Percentiles rank a stretch among this genome's conserved stretches.
Conservation (phyloP, 78 protist genomes). For the Guillardia theta region DNA sequence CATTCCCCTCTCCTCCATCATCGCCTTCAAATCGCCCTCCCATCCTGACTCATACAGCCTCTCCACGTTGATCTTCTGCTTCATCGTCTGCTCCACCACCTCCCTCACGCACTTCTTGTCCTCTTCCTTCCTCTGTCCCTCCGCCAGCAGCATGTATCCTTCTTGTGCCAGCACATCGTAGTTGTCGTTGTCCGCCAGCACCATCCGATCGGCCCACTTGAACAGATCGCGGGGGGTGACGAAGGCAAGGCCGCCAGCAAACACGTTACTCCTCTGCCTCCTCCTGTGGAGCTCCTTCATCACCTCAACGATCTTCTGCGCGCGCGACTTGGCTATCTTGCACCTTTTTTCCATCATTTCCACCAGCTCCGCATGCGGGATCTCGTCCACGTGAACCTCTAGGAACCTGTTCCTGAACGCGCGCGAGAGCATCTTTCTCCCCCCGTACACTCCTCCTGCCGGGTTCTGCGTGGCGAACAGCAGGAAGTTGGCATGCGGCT, state of each 20-base stretch:
- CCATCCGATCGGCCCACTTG: slow-evolving; percentile 93
- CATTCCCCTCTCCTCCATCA: neutral
- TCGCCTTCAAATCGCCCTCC: neutral
- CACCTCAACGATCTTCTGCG: slow-evolving; percentile 56
- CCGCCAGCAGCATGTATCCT: slow-evolving; percentile 94
- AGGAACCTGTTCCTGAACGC: slow-evolving; percentile 45
- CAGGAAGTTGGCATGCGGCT: slow-evolving; percentile 95
- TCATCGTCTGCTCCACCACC: slow-evolving; percentile 62
- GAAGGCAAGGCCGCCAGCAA: slow-evolving; percentile 85
- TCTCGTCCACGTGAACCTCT: slow-evolving; percentile 89
- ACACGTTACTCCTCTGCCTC: slow-evolving; percentile 67
- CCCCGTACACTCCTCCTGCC: slow-evolving; percentile 98
- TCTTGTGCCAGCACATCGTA: slow-evolving; percentile 82
- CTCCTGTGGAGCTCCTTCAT: slow-evolving; percentile 68
- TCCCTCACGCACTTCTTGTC: slow-evolving; percentile 66
- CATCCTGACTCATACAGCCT: slow-evolving; percentile 35
- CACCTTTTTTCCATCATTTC: slow-evolving; percentile 82
- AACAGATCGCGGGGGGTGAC: slow-evolving; percentile 99
- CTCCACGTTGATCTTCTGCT: slow-evolving; percentile 62
- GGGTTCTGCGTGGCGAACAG: slow-evolving; percentile 99
- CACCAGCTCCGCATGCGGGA: slow-evolving; percentile 88
- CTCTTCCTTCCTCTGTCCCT: slow-evolving; percentile 82
- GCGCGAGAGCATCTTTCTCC: slow-evolving; percentile 85
- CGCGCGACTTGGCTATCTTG: slow-evolving; percentile 76
- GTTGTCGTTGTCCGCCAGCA: neutral